phyloP scores from a whole-genome alignment of 2,329 filamentous ascomycete species.

The Pestalotiopsis sp. region DNA sequence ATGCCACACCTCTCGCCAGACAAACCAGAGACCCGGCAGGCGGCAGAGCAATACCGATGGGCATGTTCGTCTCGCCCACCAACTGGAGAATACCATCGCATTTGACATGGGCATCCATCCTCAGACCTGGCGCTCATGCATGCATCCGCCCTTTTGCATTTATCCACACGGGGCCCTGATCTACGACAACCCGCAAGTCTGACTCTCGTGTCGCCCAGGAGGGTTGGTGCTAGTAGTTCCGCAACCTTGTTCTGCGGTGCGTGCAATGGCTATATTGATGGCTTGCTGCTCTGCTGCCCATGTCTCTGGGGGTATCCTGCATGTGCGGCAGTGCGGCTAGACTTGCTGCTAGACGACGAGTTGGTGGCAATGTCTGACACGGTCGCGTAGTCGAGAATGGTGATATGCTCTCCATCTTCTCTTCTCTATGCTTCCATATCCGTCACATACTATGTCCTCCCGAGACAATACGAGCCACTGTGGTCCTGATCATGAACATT shows the following conservation, averaged over 20 bases:
- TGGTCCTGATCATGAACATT: too few species aligned
- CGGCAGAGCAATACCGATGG: neutral
- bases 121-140: neutral
- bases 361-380: too few species aligned
- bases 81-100: neutral
- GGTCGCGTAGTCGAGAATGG: too few species aligned
- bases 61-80: neutral
- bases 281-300: neutral
- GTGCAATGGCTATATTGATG: neutral
- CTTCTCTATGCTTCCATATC: too few species aligned
- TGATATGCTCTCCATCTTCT: too few species aligned
- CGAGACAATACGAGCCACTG: too few species aligned
- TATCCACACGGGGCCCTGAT: neutral
- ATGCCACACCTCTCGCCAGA: neutral
- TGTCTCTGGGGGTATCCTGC: neutral
- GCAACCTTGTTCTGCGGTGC: neutral
- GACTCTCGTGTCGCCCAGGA: too few species aligned
- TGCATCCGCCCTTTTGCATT: neutral
- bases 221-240: too few species aligned
- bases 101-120: neutral
- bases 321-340: too few species aligned
- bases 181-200: neutral
- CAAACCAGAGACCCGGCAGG: neutral
- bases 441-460: too few species aligned
- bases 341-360: too few species aligned